Evolutionary conservation across 768 basidiomycete species (phyloP), one percentile per base, ranked within the genome.

Genomic region (Roridomyces roridus): DNA sequence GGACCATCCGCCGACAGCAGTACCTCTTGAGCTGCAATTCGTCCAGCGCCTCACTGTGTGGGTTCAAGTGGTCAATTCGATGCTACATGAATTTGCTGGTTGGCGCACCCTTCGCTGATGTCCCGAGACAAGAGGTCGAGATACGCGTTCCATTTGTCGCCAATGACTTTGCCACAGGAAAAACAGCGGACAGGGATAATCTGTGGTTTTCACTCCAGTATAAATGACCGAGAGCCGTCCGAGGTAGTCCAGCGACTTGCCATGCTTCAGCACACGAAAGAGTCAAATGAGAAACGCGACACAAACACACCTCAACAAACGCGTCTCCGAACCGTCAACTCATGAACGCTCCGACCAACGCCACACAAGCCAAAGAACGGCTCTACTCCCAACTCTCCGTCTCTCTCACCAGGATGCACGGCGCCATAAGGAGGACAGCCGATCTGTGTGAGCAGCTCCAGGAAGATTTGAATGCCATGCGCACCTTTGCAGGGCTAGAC

Each of bases 121-220:
- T 92, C 94, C 54, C 84, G 83, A 31, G 88, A 85, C 57, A 97
- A 77, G 39, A 96, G 75, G 66, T 89, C 87, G 34, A 97, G 76
- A 72, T 97, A 98, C 20, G 83, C 82, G 55, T 85, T 89, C 96
- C 96, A 98, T 63, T 97, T 92, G 79, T 98, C 94, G 44, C 96
- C 94, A 37, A 98, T 89, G 59, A 98, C 95, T 74, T 98, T 98
- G 41, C 96, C 96, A 68, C 94, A 96, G 15, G 95, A 94, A 69
- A 97, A 97, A 64, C 95, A 96, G 39, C 96, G 87, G 8, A 98
- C 92, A 42, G 96, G 95, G 62, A 97, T 96, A 59, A 98, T 98
- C 96, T 96, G 31, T 15, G 15, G 15, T 34, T 10, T 8, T 41
- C 8, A 17, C 7, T 15, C 18, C 31, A 35, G 5, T 5, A 43